Base-by-base conservation (phyloP, 257 asterid genomes). In the Plantago elongata region DNA sequence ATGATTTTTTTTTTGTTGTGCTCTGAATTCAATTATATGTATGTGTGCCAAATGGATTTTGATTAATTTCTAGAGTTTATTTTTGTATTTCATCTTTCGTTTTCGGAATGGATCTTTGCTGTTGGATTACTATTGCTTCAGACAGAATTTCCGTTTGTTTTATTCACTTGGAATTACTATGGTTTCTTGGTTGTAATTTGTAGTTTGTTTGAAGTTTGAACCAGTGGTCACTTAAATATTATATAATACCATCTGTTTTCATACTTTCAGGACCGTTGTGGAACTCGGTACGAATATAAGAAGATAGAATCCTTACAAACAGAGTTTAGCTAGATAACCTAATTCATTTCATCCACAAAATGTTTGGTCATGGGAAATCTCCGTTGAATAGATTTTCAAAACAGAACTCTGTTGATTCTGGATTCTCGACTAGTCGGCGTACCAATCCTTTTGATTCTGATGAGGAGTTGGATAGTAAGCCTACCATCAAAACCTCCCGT, bases 391-490 rank as follows among this genome's bases (percentile, higher is more conserved):
- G 72, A 76, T 65, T 75, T 37, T 63, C 85, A 63, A 88, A 74
- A 60, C 83, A 79, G 64, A 69, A 69, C 48, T 69, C 88, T 5
- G 66, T 51, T 40, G 75, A 75, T 43, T 65, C 75, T 45, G 42
- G 63, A 45, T 63, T 47, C 46, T 64, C 77, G 14, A 51, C 60
- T n/a, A 76, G 54, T 50, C 51, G 64, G 7, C 47, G 54, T 68
- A 55, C 82, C 37, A 93, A 93, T 70, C 96, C 99, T 58, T 93
- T 93, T 63, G 95, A 84, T 74, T 89, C 93, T 3, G 94, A 93
- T 27, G 75, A 73, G 51, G 88, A 83, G 73, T 74, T 75, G 55
- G 91, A 89, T 49, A 74, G 74, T 47, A 84, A 70, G 73, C 77
- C 66, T 65, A 65, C 83, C 59, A 69, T 72, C 40, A 77, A 78